These are phyloP conservation scores for Gaertneriomyces semiglobifer DNA, from an alignment of 192 early-diverging fungal genomes.

Conservation along the genomic window DNA sequence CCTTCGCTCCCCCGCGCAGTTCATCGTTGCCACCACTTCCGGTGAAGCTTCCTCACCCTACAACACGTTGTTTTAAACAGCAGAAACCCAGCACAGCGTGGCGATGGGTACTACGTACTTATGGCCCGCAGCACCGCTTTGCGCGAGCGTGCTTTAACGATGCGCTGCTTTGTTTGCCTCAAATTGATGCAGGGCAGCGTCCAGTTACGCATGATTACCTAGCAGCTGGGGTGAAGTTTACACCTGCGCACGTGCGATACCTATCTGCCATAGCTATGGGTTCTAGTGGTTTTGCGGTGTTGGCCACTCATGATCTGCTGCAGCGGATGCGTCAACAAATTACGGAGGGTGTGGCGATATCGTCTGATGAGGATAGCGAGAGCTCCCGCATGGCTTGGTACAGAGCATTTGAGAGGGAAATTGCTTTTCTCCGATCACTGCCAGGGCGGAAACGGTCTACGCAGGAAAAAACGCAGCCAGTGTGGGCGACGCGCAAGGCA, in stretches of 20 bases:
- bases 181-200: conserved; percentile 2
- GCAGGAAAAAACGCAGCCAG: too few relatives aligned
- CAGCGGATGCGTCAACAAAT: conserved; percentile 18
- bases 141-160: conserved; percentile 24
- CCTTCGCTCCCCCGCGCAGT: neutral
- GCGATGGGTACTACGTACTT: conserved; percentile 27
- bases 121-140: conserved; percentile 28
- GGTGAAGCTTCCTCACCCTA: neutral
- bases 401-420: too few relatives aligned
- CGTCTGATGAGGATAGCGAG: too few relatives aligned
- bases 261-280: conserved; percentile 18
- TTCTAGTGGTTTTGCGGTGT: neutral
- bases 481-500: too few relatives aligned
- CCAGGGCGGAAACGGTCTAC: too few relatives aligned
- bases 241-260: conserved; percentile 19
- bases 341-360: neutral
- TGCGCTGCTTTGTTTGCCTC: conserved; percentile 11
- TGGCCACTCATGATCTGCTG: conserved; percentile 25
- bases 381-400: too few relatives aligned
- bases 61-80: conserved; percentile 24
- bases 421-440: too few relatives aligned
- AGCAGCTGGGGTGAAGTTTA: conserved; percentile 17
- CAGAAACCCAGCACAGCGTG: conserved; percentile 21
- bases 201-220: conserved; percentile 23
- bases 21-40: neutral